Conservation (phyloP, 768 basidiomycete species). For the Galerina marginata region DNA sequence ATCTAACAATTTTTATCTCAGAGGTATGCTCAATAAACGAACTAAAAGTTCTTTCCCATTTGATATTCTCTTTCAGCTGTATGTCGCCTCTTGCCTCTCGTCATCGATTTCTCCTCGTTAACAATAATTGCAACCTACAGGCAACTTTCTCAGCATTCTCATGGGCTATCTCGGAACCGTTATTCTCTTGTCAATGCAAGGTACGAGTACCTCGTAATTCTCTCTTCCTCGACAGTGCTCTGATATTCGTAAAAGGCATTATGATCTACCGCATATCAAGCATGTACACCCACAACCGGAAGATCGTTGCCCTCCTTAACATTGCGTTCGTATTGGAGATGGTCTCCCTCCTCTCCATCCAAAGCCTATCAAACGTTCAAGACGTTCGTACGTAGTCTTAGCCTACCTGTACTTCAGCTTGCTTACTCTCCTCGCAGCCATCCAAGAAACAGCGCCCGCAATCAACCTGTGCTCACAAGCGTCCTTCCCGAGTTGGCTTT, state of each 20-base stretch:
- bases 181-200: slow-evolving; percentile 5
- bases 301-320: neutral
- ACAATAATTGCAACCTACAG: neutral
- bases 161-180: neutral
- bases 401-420: neutral
- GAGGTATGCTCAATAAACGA: neutral
- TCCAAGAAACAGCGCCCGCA: neutral
- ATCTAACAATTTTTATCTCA: neutral
- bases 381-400: neutral
- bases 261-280: slow-evolving; percentile 12
- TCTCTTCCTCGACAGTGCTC: neutral
- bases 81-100: neutral
- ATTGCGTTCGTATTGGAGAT: neutral
- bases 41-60: neutral
- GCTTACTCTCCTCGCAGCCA: neutral
- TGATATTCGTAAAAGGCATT: neutral
- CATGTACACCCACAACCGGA: slow-evolving; percentile 10
- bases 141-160: slow-evolving; percentile 2
- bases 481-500: slow-evolving; percentile 11
- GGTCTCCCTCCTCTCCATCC: neutral
- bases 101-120: neutral
- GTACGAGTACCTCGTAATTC: neutral
- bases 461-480: slow-evolving; percentile 5
- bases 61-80: neutral
- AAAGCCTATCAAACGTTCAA: neutral